These are phyloP conservation scores for Diacronema lutheri DNA, from an alignment of 78 protist species.

Conservation along the genomic window DNA sequence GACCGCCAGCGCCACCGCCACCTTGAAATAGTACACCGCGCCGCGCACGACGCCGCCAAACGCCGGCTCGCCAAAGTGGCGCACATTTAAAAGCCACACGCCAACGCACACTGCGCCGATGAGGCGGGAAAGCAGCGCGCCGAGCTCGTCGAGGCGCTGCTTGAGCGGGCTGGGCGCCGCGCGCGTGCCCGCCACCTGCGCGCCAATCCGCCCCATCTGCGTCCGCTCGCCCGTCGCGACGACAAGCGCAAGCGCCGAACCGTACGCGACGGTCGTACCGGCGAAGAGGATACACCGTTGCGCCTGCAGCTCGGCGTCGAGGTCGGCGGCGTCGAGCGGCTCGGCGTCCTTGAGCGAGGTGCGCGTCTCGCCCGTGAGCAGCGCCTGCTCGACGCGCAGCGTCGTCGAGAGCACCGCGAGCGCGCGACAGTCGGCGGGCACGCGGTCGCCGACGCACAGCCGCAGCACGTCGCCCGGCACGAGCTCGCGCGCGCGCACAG, in stretches of 20 bases:
- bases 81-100: constrained; percentile 34
- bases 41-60: constrained; percentile 38
- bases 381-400: constrained; percentile 54
- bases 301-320: constrained; percentile 10
- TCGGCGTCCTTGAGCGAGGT: not conserved
- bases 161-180: constrained; percentile 65
- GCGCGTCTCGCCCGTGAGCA: constrained; percentile 35
- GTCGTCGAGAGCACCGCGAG: not conserved
- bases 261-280: constrained; percentile 53
- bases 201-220: constrained; percentile 71
- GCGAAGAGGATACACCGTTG: constrained; percentile 30
- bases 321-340: not conserved
- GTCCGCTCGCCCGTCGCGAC: constrained; percentile 55
- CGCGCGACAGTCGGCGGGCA: constrained; percentile 74
- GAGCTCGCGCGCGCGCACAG: constrained; percentile 50
- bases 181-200: constrained; percentile 39
- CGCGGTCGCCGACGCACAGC: constrained; percentile 72
- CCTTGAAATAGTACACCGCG: constrained; percentile 61
- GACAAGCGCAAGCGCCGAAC: constrained; percentile 57
- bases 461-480: constrained; percentile 86
- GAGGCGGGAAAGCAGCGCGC: constrained; percentile 52
- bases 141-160: constrained; percentile 73
- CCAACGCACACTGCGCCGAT: constrained; percentile 38
- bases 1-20: constrained; percentile 85
- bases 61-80: constrained; percentile 35